A percentile compares a stretch with the other conserved stretches of the same genome.
Conservation (phyloP, 768 basidiomycete species). For the Pholiota conissans region DNA sequence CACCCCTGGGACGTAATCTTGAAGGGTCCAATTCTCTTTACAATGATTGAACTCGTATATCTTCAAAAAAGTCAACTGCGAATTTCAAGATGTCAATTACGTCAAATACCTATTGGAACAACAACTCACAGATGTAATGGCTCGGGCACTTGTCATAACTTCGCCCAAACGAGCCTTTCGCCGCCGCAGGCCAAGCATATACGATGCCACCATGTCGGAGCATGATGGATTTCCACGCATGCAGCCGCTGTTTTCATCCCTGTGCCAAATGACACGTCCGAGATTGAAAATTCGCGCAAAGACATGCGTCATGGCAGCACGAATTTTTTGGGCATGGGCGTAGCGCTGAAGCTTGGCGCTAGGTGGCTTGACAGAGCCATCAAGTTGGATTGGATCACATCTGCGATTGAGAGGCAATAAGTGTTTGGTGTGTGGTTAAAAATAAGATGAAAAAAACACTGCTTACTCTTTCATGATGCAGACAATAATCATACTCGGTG, state of each 20-base stretch:
- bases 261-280: slow-evolving; percentile 28
- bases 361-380: slow-evolving; percentile 8
- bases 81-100: background rate
- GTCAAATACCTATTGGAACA: background rate
- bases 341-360: slow-evolving; percentile 17
- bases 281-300: slow-evolving; percentile 27
- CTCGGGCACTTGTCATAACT: slow-evolving; percentile 14
- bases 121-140: slow-evolving; percentile 11
- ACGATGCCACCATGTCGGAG: slow-evolving; percentile 13
- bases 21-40: slow-evolving; percentile 2
- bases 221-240: slow-evolving; percentile 15
- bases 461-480: slow-evolving; percentile 16
- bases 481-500: slow-evolving; percentile 8
- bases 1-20: background rate
- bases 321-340: slow-evolving; percentile 36
- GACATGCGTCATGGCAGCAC: slow-evolving; percentile 28
- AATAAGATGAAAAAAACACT: background rate
- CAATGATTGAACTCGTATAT: slow-evolving; percentile 15
- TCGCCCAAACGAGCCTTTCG: slow-evolving; percentile 15
- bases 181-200: slow-evolving; percentile 16
- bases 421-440: too few relatives aligned
- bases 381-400: slow-evolving; percentile 13
- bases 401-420: too few relatives aligned
- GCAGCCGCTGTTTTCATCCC: background rate
- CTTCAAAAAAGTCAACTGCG: background rate